Percentiles rank a stretch among this genome's conserved stretches.
Conservation (phyloP, 345 rosid species). For the Psidium friedrichsthalianum region DNA sequence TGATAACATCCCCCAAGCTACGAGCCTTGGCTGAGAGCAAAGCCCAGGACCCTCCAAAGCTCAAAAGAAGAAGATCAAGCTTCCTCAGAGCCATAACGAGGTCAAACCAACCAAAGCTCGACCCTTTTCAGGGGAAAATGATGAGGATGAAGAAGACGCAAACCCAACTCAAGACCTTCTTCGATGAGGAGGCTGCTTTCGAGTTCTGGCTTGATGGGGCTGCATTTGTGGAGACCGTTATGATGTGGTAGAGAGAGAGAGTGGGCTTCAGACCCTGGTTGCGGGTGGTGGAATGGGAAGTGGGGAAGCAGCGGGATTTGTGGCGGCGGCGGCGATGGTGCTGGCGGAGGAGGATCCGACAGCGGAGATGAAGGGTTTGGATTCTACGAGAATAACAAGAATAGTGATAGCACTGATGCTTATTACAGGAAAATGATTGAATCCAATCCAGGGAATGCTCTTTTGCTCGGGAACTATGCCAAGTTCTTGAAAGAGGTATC, state of each 20-base stretch:
- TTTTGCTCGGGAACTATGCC: conserved; percentile 58
- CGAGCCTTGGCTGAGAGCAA: conserved; percentile 11
- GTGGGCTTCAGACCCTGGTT: conserved; percentile 14
- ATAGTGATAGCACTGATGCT: conserved; percentile 29
- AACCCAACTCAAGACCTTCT: neutral
- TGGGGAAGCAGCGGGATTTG: conserved; percentile 7
- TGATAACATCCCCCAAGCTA: neutral
- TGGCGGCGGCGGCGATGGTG: conserved; percentile 12
- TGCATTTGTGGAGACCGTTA: conserved; percentile 5
- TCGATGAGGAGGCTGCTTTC: conserved; percentile 20
- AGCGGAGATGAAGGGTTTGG: conserved; percentile 12
- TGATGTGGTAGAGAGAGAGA: neutral
- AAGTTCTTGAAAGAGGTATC: conserved; percentile 60
- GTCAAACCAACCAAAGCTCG: neutral
- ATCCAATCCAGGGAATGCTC: conserved; percentile 37
- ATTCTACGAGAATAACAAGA: conserved; percentile 1
- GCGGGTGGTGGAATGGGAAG: conserved; percentile 15
- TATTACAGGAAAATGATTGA: conserved; percentile 55
- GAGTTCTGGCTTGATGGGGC: conserved; percentile 34
- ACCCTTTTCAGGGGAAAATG: neutral
- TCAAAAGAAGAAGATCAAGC: conserved; percentile 1
- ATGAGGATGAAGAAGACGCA: neutral
- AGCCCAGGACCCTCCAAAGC: conserved; percentile 8
- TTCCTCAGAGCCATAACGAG: conserved; percentile 1
- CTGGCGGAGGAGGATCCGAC: neutral